These are phyloP conservation scores for Puya raimondii DNA, from an alignment of 176 grass and related monocot genomes.

Conservation along the genomic window DNA sequence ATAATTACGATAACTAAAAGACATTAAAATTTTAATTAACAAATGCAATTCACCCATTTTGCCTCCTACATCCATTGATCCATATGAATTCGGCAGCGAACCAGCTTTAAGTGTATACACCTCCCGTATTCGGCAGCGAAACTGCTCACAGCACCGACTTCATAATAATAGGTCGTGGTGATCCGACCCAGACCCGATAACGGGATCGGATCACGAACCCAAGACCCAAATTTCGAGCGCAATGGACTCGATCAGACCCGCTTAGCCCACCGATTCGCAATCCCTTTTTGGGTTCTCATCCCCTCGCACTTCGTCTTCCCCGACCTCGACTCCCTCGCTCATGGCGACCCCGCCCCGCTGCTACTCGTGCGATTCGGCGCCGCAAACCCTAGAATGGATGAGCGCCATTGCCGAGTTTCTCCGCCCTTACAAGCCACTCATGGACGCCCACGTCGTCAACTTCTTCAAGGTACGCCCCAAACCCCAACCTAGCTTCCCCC, in stretches of 20 bases:
- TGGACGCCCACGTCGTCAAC: slow-evolving; percentile 87
- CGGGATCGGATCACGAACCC: neutral
- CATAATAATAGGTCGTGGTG: neutral
- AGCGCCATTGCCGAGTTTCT: slow-evolving; percentile 54
- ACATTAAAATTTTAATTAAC: too few species aligned
- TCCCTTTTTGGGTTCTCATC: neutral
- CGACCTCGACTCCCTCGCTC: slow-evolving; percentile 26
- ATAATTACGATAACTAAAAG: too few species aligned
- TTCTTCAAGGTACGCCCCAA: slow-evolving; percentile 68
- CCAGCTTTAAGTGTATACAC: too few species aligned
- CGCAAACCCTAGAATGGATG: slow-evolving; percentile 73
- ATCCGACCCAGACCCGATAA: neutral
- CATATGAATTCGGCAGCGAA: too few species aligned
- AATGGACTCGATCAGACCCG: neutral
- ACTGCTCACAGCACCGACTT: neutral
- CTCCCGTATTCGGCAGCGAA: too few species aligned
- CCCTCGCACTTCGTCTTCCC: neutral
- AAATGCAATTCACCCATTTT: too few species aligned
- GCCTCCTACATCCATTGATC: too few species aligned
- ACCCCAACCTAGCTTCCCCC: neutral
- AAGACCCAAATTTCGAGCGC: neutral
- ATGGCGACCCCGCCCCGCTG: slow-evolving; percentile 19
- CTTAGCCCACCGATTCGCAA: neutral
- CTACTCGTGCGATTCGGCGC: slow-evolving; percentile 50
- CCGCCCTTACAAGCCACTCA: slow-evolving; percentile 35